Conservation (phyloP, 1,284 basidiomycete species). For the Pulveroboletus sp. region DNA sequence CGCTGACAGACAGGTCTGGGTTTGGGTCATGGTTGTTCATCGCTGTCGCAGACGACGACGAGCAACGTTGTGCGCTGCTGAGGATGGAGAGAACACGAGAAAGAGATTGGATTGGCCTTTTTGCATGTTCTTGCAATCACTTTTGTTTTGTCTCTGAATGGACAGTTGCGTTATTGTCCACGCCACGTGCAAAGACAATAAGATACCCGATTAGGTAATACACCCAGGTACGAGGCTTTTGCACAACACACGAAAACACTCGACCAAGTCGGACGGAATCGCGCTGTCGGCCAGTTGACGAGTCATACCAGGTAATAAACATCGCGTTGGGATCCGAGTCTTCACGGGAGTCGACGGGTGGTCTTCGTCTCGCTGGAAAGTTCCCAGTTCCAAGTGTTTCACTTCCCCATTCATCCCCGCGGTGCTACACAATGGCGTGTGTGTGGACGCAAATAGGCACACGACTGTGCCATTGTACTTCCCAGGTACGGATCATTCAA, state of each 20-base stretch:
- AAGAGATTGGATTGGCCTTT: neutral
- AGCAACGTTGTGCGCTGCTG: conserved; percentile 15
- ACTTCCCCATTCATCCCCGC: no score
- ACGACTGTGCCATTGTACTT: no score
- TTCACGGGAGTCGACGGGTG: no score
- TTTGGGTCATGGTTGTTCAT: conserved; percentile 36
- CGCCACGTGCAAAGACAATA: conserved; percentile 34
- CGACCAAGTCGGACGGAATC: no score
- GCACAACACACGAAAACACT: conserved; percentile 28
- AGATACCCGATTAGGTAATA: conserved; percentile 25
- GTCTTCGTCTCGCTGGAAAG: no score
- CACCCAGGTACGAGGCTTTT: conserved; percentile 19
- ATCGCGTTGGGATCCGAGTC: no score
- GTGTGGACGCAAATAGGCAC: no score
- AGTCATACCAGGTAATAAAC: no score
- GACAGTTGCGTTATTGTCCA: conserved; percentile 22
- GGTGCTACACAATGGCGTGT: no score
- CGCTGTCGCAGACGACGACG: conserved; percentile 36
- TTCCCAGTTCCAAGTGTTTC: no score
- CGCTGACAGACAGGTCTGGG: conserved; percentile 17
- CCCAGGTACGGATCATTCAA: no score
- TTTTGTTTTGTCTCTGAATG: conserved; percentile 28
- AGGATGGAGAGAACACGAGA: neutral
- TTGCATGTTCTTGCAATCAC: conserved; percentile 1
- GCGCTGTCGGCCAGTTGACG: no score